Conservation (phyloP, 2,329 filamentous ascomycete species). For the Xylaria sp. region DNA sequence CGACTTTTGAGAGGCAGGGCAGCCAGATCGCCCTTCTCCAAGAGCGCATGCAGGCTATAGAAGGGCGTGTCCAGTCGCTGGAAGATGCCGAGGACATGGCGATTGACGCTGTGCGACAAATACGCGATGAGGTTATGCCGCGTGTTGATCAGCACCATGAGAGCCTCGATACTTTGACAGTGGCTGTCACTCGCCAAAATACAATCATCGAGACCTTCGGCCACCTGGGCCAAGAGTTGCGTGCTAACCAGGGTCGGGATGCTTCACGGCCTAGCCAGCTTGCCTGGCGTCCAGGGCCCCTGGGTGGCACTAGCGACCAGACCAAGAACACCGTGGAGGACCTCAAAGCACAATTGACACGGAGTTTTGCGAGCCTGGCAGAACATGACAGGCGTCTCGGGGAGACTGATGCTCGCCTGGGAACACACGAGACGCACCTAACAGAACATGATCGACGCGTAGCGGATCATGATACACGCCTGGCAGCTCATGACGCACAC, state of each 20-base stretch:
- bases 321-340: conserved; percentile 25
- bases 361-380: conserved; percentile 23
- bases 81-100: conserved; percentile 31
- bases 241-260: conserved; percentile 27
- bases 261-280: conserved; percentile 14
- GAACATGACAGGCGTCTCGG: conserved; percentile 22
- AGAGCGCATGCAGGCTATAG: conserved; percentile 22
- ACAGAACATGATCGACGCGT: conserved; percentile 18
- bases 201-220: conserved; percentile 16
- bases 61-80: conserved; percentile 25
- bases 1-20: conserved; percentile 21
- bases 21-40: conserved; percentile 18
- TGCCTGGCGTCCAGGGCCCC: conserved; percentile 27
- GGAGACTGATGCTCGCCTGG: conserved; percentile 18
- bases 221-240: conserved; percentile 22
- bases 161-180: conserved; percentile 13
- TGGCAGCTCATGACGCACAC: conserved; percentile 19
- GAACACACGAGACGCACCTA: conserved; percentile 11
- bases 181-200: conserved; percentile 19
- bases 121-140: conserved; percentile 24
- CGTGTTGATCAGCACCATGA: conserved; percentile 23
- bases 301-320: conserved; percentile 20
- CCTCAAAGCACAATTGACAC: conserved; percentile 25
- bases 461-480: conserved; percentile 17
- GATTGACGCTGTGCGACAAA: conserved; percentile 30